Evolutionary conservation across 352 stramenopile genomes (phyloP).

Genomic region (Pythium brachiatum): DNA sequence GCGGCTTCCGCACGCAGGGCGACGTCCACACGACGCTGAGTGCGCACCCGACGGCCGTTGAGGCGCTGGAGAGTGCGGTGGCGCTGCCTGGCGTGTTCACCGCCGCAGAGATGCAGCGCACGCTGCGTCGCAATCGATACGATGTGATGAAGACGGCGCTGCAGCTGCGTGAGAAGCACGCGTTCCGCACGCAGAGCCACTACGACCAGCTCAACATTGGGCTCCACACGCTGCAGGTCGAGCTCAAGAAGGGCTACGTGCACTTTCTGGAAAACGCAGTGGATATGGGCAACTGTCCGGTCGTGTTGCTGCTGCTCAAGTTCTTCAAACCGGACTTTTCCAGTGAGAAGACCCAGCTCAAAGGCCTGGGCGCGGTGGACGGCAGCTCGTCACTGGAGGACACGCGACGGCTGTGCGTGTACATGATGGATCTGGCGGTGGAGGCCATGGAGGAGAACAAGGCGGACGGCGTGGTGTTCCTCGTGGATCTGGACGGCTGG

Average conservation of each 20-base stretch:
- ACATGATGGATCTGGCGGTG: constrained; percentile 73
- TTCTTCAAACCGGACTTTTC: constrained; percentile 65
- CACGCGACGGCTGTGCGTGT: constrained; percentile 61
- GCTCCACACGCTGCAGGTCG: constrained; percentile 50
- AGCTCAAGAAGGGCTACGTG: constrained; percentile 75
- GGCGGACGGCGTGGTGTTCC: constrained; percentile 60
- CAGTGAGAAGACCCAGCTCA: constrained; percentile 53
- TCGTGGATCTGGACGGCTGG: constrained; percentile 61
- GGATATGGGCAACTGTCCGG: constrained; percentile 46
- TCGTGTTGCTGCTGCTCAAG: constrained; percentile 60
- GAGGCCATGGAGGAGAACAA: constrained; percentile 69
- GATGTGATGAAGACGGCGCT: constrained; percentile 71
- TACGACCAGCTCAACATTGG: constrained; percentile 68
- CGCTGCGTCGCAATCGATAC: constrained; percentile 53
- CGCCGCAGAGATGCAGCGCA: constrained; percentile 47
- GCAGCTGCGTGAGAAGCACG: constrained; percentile 69
- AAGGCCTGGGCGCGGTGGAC: constrained; percentile 49
- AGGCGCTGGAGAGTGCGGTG: constrained; percentile 66
- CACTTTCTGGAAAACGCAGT: constrained; percentile 60
- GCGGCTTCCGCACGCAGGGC: constrained; percentile 33
- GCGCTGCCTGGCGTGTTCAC: constrained; percentile 63
- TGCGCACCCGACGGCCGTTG: constrained; percentile 43
- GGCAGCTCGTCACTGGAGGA: constrained; percentile 67
- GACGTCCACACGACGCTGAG: constrained; percentile 31
- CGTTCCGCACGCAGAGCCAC: constrained; percentile 39